Evolutionary conservation across 768 basidiomycete genomes (phyloP).

Genomic region (Postia placenta): DNA sequence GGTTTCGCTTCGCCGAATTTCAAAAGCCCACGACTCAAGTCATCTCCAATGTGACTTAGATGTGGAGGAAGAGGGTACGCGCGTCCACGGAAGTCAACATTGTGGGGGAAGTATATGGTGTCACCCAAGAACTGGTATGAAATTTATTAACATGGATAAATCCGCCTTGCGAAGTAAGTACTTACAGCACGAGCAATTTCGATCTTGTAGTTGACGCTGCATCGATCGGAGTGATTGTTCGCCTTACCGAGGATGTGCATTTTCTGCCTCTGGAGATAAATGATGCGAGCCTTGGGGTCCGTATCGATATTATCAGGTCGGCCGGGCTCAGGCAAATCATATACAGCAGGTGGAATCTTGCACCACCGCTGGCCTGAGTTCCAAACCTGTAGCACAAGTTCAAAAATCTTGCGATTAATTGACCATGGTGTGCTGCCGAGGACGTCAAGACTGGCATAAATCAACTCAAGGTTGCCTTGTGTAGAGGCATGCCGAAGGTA

Average conservation of each 20-base stretch:
- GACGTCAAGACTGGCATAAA: slow-evolving; percentile 86
- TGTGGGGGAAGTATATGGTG: slow-evolving; percentile 88
- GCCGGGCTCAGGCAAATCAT: slow-evolving; percentile 59
- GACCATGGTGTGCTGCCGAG: slow-evolving; percentile 88
- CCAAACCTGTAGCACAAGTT: slow-evolving; percentile 60
- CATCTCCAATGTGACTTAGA: slow-evolving; percentile 93
- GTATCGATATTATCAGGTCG: slow-evolving; percentile 40
- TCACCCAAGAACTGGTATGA: slow-evolving; percentile 72
- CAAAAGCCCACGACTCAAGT: slow-evolving; percentile 83
- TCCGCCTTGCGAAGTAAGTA: too few species aligned
- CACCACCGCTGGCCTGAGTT: slow-evolving; percentile 77
- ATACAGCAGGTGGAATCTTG: slow-evolving; percentile 75
- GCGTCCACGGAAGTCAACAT: slow-evolving; percentile 95
- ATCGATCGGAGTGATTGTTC: slow-evolving; percentile 86
- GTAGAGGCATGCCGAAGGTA: slow-evolving; percentile 74
- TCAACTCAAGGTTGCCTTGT: slow-evolving; percentile 71
- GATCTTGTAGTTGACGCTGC: slow-evolving; percentile 92
- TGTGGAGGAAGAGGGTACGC: slow-evolving; percentile 97
- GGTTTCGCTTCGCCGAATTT: slow-evolving; percentile 75
- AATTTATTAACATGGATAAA: slow-evolving; percentile 6
- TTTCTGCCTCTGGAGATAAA: slow-evolving; percentile 53
- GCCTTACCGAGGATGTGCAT: slow-evolving; percentile 52
- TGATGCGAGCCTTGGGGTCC: slow-evolving; percentile 49
- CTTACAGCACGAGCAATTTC: slow-evolving; percentile 89
- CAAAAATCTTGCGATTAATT: slow-evolving; percentile 66